Evolutionary conservation across 2,329 filamentous ascomycete genomes (phyloP).

Genomic region (Tolypocladium endophyticum): DNA sequence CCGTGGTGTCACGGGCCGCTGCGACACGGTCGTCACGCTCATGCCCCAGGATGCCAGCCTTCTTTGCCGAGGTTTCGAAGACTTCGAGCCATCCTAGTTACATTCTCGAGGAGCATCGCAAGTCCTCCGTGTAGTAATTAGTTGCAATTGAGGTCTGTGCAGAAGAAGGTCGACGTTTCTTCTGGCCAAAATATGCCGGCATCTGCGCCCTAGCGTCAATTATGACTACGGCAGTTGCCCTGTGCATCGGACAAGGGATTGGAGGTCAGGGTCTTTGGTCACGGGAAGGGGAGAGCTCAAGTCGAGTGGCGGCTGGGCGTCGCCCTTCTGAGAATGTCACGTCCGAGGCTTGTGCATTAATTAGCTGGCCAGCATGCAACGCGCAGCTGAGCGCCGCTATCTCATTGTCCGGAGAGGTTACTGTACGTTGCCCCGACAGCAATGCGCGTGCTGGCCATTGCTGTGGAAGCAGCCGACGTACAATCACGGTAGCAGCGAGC

Average conservation of each 20-base stretch:
- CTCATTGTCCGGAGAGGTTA: too few relatives aligned
- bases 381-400: not conserved
- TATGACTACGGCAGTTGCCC: constrained; percentile 1
- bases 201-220: not conserved
- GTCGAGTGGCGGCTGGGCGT: not conserved
- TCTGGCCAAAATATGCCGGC: not conserved
- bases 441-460: not conserved
- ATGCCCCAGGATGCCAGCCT: not conserved
- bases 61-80: not conserved
- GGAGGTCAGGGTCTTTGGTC: not conserved
- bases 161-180: not conserved
- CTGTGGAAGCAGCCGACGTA: not conserved
- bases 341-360: too few relatives aligned
- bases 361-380: not conserved
- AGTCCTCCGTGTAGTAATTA: not conserved
- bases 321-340: not conserved
- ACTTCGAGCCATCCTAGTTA: not conserved
- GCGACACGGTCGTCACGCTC: not conserved
- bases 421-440: too few relatives aligned
- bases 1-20: not conserved
- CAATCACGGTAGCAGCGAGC: not conserved
- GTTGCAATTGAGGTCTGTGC: not conserved
- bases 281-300: not conserved
- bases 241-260: not conserved
- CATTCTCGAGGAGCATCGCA: not conserved